These are phyloP conservation scores for Physaria fendleri DNA, from an alignment of 345 rosid genomes.

Conservation along the genomic window DNA sequence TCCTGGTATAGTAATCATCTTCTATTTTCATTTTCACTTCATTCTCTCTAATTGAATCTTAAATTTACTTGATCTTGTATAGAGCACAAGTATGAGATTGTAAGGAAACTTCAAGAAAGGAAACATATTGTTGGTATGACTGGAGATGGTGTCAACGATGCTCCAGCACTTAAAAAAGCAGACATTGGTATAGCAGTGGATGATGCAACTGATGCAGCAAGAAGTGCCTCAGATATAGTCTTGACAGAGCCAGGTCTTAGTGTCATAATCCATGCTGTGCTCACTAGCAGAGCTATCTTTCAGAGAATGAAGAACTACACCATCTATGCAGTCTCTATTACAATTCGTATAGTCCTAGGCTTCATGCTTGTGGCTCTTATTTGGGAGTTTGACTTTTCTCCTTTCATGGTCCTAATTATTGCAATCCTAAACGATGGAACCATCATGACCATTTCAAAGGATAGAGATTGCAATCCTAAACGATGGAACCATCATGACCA, in stretches of 20 bases:
- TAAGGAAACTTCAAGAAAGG: slow-evolving; percentile 72
- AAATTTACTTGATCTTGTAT: neutral
- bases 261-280: slow-evolving; percentile 80
- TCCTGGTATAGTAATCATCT: slow-evolving; percentile 44
- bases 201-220: slow-evolving; percentile 94
- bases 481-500: slow-evolving; percentile 90
- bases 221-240: slow-evolving; percentile 85
- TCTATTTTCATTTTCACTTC: neutral
- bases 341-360: slow-evolving; percentile 86
- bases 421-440: too few species aligned
- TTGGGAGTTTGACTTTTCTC: slow-evolving; percentile 82
- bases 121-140: slow-evolving; percentile 96
- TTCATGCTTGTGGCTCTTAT: slow-evolving; percentile 60
- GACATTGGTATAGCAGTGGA: slow-evolving; percentile 94
- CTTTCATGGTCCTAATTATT: slow-evolving; percentile 80
- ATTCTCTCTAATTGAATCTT: neutral
- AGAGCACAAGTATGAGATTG: slow-evolving; percentile 96
- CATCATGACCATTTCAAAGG: too few species aligned
- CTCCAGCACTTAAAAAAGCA: slow-evolving; percentile 86
- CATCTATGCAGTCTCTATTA: slow-evolving; percentile 80
- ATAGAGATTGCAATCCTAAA: slow-evolving; percentile 80
- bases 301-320: slow-evolving; percentile 98
- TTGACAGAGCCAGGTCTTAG: slow-evolving; percentile 92
- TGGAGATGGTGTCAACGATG: slow-evolving; percentile 97
- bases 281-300: slow-evolving; percentile 88